Percentiles rank a stretch among this genome's conserved stretches.
Evolutionary conservation across 352 stramenopile species (phyloP).

Genomic region (Phytophthora pini): DNA sequence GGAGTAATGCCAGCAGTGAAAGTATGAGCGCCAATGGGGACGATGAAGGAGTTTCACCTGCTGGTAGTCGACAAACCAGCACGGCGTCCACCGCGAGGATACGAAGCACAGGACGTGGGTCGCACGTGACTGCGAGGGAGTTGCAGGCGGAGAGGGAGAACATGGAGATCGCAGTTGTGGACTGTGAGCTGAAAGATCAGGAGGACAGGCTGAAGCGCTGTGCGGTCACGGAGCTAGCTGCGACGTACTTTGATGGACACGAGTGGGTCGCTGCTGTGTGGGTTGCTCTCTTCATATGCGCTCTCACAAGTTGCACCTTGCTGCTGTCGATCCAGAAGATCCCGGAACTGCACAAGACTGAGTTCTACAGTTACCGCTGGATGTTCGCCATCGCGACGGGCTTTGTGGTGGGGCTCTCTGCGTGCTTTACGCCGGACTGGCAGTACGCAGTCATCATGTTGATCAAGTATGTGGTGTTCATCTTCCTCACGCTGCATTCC

Average conservation of each 20-base stretch:
- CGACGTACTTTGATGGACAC: slow-evolving; percentile 25
- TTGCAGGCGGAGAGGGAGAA: slow-evolving; percentile 35
- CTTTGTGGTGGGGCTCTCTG: slow-evolving; percentile 44
- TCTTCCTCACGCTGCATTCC: slow-evolving; percentile 57
- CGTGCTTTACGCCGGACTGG: slow-evolving; percentile 53
- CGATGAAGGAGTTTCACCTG: background rate
- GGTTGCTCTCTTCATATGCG: slow-evolving; percentile 33
- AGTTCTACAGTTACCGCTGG: slow-evolving; percentile 54
- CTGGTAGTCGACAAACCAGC: slow-evolving; percentile 5
- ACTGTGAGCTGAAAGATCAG: slow-evolving; percentile 36
- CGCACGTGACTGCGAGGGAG: slow-evolving; percentile 18
- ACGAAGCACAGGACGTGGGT: slow-evolving; percentile 18
- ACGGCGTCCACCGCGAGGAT: slow-evolving; percentile 20
- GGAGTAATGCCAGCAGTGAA: slow-evolving; percentile 26
- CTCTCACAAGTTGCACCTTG: slow-evolving; percentile 28
- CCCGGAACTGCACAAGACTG: slow-evolving; percentile 37
- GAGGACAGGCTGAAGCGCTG: slow-evolving; percentile 31
- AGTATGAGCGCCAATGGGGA: slow-evolving; percentile 2
- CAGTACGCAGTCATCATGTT: slow-evolving; percentile 50
- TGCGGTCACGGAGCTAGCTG: slow-evolving; percentile 25
- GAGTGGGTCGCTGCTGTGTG: slow-evolving; percentile 50
- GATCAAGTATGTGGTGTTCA: slow-evolving; percentile 49
- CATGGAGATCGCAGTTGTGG: slow-evolving; percentile 29
- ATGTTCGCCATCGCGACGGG: slow-evolving; percentile 43
- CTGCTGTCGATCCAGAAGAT: slow-evolving; percentile 36